phyloP scores from a whole-genome alignment of 495 filamentous ascomycete genomes.

The Amorphotheca resinae region DNA sequence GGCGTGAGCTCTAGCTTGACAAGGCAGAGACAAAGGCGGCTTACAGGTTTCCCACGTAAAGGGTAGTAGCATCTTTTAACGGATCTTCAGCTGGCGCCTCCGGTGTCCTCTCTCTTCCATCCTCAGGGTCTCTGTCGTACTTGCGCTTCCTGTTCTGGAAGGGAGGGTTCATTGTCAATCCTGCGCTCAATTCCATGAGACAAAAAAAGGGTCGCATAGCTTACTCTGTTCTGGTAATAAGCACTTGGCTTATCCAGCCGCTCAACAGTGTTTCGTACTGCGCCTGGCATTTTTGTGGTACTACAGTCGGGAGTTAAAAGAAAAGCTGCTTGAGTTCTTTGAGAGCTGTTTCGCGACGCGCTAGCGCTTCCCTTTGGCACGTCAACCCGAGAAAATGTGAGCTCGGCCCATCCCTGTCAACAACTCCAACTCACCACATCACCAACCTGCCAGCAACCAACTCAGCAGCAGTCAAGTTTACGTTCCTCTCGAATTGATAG shows the following conservation, averaged over 20 bases:
- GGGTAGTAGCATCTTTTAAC: slow-evolving; percentile 76
- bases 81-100: slow-evolving; percentile 54
- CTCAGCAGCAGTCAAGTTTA: no score
- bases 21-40: slow-evolving; percentile 21
- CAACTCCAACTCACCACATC: slow-evolving; percentile 3
- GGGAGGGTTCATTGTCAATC: slow-evolving; percentile 34
- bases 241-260: slow-evolving; percentile 80
- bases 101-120: slow-evolving; percentile 32
- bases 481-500: neutral
- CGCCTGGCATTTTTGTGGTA: slow-evolving; percentile 19
- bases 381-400: slow-evolving; percentile 8
- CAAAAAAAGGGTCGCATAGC: slow-evolving; percentile 13
- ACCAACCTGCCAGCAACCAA: neutral
- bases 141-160: slow-evolving; percentile 47
- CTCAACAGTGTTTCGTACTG: slow-evolving; percentile 57
- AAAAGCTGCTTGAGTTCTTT: slow-evolving; percentile 9
- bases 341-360: slow-evolving; percentile 1
- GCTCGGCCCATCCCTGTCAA: slow-evolving; percentile 6
- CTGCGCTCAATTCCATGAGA: neutral
- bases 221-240: slow-evolving; percentile 70
- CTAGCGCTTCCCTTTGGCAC: slow-evolving; percentile 10
- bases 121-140: slow-evolving; percentile 43
- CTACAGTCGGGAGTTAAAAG: neutral
- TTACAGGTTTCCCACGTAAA: slow-evolving; percentile 95
- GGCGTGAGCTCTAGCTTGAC: slow-evolving; percentile 22